These are phyloP conservation scores for Xylariaceae sp. DNA, from an alignment of 2,329 filamentous ascomycete genomes.

Conservation along the genomic window DNA sequence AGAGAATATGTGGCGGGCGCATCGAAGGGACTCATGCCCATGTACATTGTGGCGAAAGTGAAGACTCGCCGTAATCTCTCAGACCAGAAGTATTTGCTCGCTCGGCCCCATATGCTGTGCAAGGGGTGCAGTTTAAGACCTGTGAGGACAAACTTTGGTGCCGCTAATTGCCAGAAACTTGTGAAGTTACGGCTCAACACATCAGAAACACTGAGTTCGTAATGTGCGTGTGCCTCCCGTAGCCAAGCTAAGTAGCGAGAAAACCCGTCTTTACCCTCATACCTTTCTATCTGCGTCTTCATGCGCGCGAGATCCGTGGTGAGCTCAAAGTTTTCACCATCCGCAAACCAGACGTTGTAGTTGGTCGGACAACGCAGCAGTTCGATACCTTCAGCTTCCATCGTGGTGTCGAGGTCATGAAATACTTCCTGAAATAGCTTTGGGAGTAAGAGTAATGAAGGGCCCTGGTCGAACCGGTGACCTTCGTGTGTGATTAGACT, in stretches of 20 bases:
- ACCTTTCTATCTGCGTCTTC: slow-evolving; percentile 68
- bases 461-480: slow-evolving; percentile 73
- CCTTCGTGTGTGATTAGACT: slow-evolving; percentile 58
- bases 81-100: slow-evolving; percentile 64
- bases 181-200: slow-evolving; percentile 67
- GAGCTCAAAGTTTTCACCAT: slow-evolving; percentile 60
- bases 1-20: slow-evolving; percentile 71
- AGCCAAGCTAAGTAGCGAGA: slow-evolving; percentile 65
- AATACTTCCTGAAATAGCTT: slow-evolving; percentile 68
- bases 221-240: slow-evolving; percentile 64
- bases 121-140: slow-evolving; percentile 64
- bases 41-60: slow-evolving; percentile 78
- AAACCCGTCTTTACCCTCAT: slow-evolving; percentile 69
- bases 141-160: slow-evolving; percentile 55
- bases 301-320: slow-evolving; percentile 66
- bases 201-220: slow-evolving; percentile 62
- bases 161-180: slow-evolving; percentile 52
- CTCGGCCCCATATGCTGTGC: slow-evolving; percentile 64
- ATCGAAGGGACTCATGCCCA: slow-evolving; percentile 76
- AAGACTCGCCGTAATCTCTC: slow-evolving; percentile 67
- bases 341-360: slow-evolving; percentile 70
- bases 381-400: slow-evolving; percentile 62
- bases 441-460: slow-evolving; percentile 68
- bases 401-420: slow-evolving; percentile 61
- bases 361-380: slow-evolving; percentile 71